Percentiles rank a stretch among this genome's conserved stretches.
phyloP scores from a whole-genome alignment of 176 grass and related monocot genomes.

The Echinochloa phyllopogon region DNA sequence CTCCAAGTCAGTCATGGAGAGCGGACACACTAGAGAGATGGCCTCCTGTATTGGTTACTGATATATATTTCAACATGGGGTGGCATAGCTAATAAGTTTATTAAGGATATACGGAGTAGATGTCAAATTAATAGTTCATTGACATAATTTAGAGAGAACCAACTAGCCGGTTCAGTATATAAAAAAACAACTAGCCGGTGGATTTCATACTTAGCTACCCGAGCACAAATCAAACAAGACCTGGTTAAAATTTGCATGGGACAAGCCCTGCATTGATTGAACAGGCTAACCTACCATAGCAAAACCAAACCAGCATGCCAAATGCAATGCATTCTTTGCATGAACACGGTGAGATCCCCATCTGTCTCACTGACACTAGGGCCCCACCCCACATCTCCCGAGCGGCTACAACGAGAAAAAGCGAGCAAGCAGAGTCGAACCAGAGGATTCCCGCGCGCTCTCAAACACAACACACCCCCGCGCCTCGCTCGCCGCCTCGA shows the following conservation, averaged over 20 bases:
- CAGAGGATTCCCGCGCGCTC: slow-evolving; percentile 42
- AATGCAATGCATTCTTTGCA: no score
- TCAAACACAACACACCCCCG: neutral
- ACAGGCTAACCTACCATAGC: neutral
- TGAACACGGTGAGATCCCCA: no score
- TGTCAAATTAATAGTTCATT: neutral
- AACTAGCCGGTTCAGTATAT: no score
- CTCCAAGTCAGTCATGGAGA: no score
- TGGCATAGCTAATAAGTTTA: neutral
- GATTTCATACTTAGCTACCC: neutral
- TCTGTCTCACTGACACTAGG: neutral
- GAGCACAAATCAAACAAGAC: neutral
- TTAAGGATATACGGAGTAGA: neutral
- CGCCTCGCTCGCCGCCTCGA: slow-evolving; percentile 16
- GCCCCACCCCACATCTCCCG: neutral
- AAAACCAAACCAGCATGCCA: no score
- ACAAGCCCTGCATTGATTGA: neutral
- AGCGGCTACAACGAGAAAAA: neutral
- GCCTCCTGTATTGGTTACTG: no score
- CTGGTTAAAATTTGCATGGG: neutral
- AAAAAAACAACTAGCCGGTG: neutral
- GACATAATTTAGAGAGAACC: no score
- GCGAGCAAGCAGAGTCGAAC: neutral
- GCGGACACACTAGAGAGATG: no score
- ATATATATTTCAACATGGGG: no score